These are phyloP conservation scores for Smittium culicis DNA, from an alignment of 371 early-diverging fungal species.

Conservation along the genomic window DNA sequence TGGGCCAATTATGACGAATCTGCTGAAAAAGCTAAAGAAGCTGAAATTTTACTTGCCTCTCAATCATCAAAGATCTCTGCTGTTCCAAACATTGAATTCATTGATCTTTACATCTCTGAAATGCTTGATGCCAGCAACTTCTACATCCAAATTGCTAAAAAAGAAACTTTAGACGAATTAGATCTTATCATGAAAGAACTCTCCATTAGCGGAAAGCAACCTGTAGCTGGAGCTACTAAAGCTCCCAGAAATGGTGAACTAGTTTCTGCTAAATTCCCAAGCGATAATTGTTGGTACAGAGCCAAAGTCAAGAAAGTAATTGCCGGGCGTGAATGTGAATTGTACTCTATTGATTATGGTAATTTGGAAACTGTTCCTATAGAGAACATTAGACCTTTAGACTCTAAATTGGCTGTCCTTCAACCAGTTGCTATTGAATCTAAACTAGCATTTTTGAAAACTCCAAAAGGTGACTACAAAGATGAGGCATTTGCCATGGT, in stretches of 20 bases:
- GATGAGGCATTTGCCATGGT: conserved; percentile 54
- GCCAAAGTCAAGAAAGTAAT: conserved; percentile 61
- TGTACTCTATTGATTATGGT: conserved; percentile 84
- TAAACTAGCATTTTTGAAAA: conserved; percentile 57
- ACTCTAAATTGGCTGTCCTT: conserved; percentile 44
- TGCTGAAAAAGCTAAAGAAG: conserved; percentile 13
- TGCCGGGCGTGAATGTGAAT: conserved; percentile 42
- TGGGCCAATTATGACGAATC: conserved; percentile 18
- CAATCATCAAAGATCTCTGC: conserved; percentile 12
- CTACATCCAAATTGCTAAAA: conserved; percentile 63
- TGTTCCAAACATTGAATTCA: conserved; percentile 48
- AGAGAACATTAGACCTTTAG: conserved; percentile 46
- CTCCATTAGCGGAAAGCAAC: conserved; percentile 41
- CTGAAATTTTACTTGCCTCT: conserved; percentile 25
- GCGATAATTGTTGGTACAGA: conserved; percentile 81
- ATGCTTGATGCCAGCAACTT: conserved; percentile 52
- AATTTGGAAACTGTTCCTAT: conserved; percentile 55
- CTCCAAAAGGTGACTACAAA: conserved; percentile 55
- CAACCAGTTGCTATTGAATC: conserved; percentile 75
- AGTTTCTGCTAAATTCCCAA: conserved; percentile 70
- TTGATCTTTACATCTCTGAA: conserved; percentile 74
- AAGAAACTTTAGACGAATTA: conserved; percentile 45
- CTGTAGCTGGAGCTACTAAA: conserved; percentile 27
- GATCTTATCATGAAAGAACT: conserved; percentile 75
- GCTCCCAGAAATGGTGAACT: conserved; percentile 57